Evolutionary conservation across 305 asterid species (phyloP), one percentile per base, ranked within the genome.

Genomic region (Fraxinus greggii): DNA sequence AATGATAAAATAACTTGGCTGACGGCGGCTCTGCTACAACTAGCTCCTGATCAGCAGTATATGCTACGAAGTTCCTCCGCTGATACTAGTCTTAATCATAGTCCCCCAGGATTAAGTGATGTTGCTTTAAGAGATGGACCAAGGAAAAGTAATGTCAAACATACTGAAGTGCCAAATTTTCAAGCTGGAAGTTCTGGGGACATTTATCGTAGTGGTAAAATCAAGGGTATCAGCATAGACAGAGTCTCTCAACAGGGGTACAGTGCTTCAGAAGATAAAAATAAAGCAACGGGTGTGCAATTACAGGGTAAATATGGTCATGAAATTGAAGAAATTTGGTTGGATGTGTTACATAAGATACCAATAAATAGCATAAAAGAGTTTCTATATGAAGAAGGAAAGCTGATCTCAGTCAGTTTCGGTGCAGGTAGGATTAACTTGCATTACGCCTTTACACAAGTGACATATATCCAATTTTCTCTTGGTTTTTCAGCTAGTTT

Each of bases 1-100:
- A 93, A 86, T 65, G 99, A 95, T 89, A 88, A 89, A 87, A 88
- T 92, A 73, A 97, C 99, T 45, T 97, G 99, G 99, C 92, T 97
- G 81, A 97, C 99, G 0, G 99, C 98, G 40, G 98, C 98, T n/a
- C 82, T 97, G 78, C 88, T 97, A 86, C 99, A 97, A 86, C 94
- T 97, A 84, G 99, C 99, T 77, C 99, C 98, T 12, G 98, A 97
- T 87, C 97, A 92, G 83, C 97, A 93, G 82, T 93, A 92, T 83
- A 79, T 89, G 86, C 79, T 91, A 21, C 97, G 95, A 38, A 86
- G 80, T 88, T 96, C 98, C 72, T 92, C 99, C 10, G 88, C 89
- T 3, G 97, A 94, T 63, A 86, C 93, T 24, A 94, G 97, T 85
- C 86, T 91, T 75, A 83, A 88, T 88, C 98, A 91, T 48, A 91